Evolutionary conservation across 2,329 filamentous ascomycete species (phyloP), one percentile per base, ranked within the genome.

Genomic region (Cryphonectria parasitica): DNA sequence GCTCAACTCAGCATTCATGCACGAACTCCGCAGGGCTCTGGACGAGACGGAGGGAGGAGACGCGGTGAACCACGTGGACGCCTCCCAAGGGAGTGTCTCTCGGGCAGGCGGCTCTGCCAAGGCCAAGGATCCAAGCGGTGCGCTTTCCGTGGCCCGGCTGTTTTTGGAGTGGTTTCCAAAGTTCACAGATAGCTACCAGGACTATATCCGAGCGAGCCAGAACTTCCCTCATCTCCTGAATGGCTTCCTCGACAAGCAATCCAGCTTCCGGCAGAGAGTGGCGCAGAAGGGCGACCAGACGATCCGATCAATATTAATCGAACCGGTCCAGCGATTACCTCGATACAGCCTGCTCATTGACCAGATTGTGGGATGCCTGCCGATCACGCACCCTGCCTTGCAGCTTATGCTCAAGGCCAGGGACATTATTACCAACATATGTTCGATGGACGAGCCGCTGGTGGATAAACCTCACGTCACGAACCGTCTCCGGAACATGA

Each of bases 291-390:
- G 96, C 69, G 96, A 98, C 79, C 96, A 99, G 82, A 89, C 90
- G 70, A 87, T 98, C 68, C 94, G 93, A 64, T 98, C 96, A 3
- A 88, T 96, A 73, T 87, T 99, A 68, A 99, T 99, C 79, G 96
- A 99, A 80, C 96, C 96, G 2, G 95, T 99, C 0, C 96, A 99
- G 80, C 88, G 96, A 67, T 86, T 99, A 67, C 96, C 96, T 36
- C 91, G 96, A 36, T 99, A 99, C 82, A 98, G 94, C 77, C 85
- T 99, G 49, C 91, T 98, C 77, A 98, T 99, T 76, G 96, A 99
- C 82, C 95, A 97, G 77, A 98, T 99, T 77, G 89, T 96, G 64
- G 90, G 91, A 74, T 94, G 92, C 72, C 87, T 98, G 25, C 95
- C 95, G 5, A 89, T 95, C 66, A 90, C 92, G 11, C 95, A 98